A percentile compares a stretch with the other conserved stretches of the same genome.
Evolutionary conservation across 2,329 filamentous ascomycete genomes (phyloP).

Genomic region (Dothistroma septosporum): DNA sequence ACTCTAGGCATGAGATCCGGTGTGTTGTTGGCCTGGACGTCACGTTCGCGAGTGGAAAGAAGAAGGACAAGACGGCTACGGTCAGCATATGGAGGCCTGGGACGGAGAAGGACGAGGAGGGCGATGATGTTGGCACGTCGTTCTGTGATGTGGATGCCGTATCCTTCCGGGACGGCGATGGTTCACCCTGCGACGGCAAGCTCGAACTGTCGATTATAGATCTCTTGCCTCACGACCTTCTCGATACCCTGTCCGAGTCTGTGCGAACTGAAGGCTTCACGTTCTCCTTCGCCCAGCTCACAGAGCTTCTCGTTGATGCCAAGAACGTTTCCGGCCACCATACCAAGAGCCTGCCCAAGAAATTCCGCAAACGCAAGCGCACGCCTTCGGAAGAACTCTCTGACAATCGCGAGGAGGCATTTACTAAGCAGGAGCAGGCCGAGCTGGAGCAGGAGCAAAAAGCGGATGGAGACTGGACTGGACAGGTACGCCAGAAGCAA

Average conservation of each 20-base stretch:
- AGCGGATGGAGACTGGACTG: slow-evolving; percentile 11
- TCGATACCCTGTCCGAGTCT: neutral
- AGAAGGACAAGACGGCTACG: slow-evolving; percentile 24
- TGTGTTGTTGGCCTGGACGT: slow-evolving; percentile 35
- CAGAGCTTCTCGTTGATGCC: slow-evolving; percentile 5
- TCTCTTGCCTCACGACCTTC: slow-evolving; percentile 10
- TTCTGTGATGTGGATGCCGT: slow-evolving; percentile 9
- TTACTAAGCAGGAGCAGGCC: slow-evolving; percentile 11
- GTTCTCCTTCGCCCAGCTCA: slow-evolving; percentile 17
- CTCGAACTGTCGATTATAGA: slow-evolving; percentile 16
- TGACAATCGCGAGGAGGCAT: slow-evolving; percentile 12
- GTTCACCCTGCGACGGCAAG: slow-evolving; percentile 8
- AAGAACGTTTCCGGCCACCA: neutral
- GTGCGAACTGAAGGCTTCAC: slow-evolving; percentile 10
- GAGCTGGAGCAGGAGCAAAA: slow-evolving; percentile 9
- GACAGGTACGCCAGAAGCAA: neutral
- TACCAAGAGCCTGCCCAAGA: neutral
- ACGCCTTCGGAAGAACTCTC: slow-evolving; percentile 18
- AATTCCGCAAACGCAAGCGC: slow-evolving; percentile 20
- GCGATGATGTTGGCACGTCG: slow-evolving; percentile 21
- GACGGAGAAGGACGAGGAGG: slow-evolving; percentile 19
- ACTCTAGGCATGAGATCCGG: slow-evolving; percentile 28
- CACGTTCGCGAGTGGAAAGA: slow-evolving; percentile 24
- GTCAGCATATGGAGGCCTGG: slow-evolving; percentile 33
- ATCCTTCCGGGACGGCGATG: slow-evolving; percentile 9